Base-by-base conservation (phyloP, 163 green algal species). In the Scenedesmus sp. region DNA sequence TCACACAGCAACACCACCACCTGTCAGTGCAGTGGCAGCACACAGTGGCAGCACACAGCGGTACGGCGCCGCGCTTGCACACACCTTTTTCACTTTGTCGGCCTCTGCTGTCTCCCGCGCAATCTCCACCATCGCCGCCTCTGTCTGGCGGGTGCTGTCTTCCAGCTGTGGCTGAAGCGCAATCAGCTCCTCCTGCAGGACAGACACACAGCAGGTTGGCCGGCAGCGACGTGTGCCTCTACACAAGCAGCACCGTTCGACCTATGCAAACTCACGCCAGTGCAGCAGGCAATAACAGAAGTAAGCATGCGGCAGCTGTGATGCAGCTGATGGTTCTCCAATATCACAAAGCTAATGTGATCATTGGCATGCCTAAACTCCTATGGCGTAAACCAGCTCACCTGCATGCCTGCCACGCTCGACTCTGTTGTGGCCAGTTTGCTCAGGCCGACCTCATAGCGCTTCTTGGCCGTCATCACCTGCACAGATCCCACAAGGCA, bases 121-220 rank as follows among this genome's bases (percentile, higher is more conserved):
- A 82, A 97, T 97, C 46, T 97, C 95, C 86, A 94, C 95, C 94
- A 98, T 97, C 76, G 94, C 94, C 12, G 93, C 92, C 76, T 95
- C 92, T 16, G 94, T 96, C 91, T 96, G 93, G 46, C 94, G 88
- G 2, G 93, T 94, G 77, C 93, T 94, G 67, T 96, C 93, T 81
- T 94, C 95, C 84, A 98, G 96, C 93, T 97, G 96, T n/a, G 96
- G 96, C 93, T 98, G 95, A 88, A 98, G 92, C 46, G 95, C 96
- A 82, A 97, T 96, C 18, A 98, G 94, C 94, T 98, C 96, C 77
- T 67, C 92, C 90, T 90, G 88, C 84, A 96, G 95, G 74, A 84
- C 86, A 67, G 3, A 62, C n/a, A 90, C 84, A 46, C 34, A 46
- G 34, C 34, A 46, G 0, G 34, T 46, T 46, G 34, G 34, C 34